A percentile compares a stretch with the other conserved stretches of the same genome.
phyloP scores from a whole-genome alignment of 139 green algal species.

The Medakamo hakoo region DNA sequence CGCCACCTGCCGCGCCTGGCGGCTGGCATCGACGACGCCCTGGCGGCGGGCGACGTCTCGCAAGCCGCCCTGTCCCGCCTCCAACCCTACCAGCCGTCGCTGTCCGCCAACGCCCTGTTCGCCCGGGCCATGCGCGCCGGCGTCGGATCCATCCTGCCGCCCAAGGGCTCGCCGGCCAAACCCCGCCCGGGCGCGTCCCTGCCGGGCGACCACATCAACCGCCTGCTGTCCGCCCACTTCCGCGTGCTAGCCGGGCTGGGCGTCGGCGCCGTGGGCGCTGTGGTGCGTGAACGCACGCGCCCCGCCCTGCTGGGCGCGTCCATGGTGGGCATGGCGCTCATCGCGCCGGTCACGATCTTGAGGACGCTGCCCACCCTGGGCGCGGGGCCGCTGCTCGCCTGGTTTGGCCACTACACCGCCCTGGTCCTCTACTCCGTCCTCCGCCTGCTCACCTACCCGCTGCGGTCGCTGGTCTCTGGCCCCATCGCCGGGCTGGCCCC shows the following conservation, averaged over 20 bases:
- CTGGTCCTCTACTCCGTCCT: conserved; percentile 21
- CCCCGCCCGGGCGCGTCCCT: conserved; percentile 13
- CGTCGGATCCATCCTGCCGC: conserved; percentile 24
- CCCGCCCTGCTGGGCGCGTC: conserved; percentile 9
- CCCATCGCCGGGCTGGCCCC: too few species aligned
- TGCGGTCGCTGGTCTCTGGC: conserved; percentile 2
- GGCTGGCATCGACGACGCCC: conserved; percentile 18
- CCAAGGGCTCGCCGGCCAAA: neutral
- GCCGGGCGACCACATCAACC: conserved; percentile 39
- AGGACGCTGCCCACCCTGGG: conserved; percentile 19
- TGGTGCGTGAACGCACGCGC: conserved; percentile 19
- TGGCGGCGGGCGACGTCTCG: conserved; percentile 17
- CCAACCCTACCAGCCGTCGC: conserved; percentile 51
- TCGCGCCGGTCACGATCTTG: conserved; percentile 4
- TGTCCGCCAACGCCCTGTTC: conserved; percentile 54
- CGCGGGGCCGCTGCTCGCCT: conserved; percentile 17
- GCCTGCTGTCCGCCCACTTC: conserved; percentile 50
- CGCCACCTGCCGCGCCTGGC: conserved; percentile 46
- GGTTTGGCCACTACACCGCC: conserved; percentile 23
- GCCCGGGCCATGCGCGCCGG: conserved; percentile 50
- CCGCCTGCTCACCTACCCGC: conserved; percentile 7
- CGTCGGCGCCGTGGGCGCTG: conserved; percentile 10
- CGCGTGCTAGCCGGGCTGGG: conserved; percentile 41
- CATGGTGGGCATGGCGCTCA: conserved; percentile 19
- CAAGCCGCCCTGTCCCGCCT: conserved; percentile 21